phyloP scores from a whole-genome alignment of 257 asterid species.

The Solanum peruvianum region DNA sequence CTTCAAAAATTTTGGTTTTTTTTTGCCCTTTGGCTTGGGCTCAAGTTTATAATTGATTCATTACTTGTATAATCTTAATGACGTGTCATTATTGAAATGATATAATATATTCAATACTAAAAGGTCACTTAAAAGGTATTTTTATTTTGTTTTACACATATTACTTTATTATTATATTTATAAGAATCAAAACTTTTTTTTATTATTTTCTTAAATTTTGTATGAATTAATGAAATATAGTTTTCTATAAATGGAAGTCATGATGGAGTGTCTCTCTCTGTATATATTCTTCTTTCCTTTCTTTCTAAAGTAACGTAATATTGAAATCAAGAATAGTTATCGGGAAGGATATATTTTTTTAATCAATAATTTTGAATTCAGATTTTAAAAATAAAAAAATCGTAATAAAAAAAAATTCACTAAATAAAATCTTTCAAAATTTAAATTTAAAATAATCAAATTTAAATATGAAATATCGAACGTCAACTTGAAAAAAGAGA shows the following conservation, averaged over 20 bases:
- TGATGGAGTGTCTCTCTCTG: too few relatives aligned
- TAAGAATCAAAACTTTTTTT: neutral
- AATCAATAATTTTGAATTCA: too few relatives aligned
- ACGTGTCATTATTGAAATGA: neutral
- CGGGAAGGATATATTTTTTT: too few relatives aligned
- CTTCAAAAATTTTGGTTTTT: too few relatives aligned
- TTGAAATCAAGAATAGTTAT: neutral
- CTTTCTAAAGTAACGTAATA: neutral
- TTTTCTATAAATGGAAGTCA: too few relatives aligned
- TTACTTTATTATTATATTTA: neutral
- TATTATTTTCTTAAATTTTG: neutral
- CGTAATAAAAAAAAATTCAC: too few relatives aligned
- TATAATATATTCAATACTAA: neutral
- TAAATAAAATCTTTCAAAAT: accelerated
- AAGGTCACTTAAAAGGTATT: neutral
- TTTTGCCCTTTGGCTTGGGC: too few relatives aligned
- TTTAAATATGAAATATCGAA: too few relatives aligned
- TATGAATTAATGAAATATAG: too few relatives aligned
- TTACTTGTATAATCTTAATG: neutral
- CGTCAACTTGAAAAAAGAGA: too few relatives aligned
- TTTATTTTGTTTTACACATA: neutral
- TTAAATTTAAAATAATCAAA: too few relatives aligned
- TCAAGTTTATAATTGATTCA: neutral
- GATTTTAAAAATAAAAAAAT: too few relatives aligned
- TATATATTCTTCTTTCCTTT: neutral